Evolutionary conservation across 2,329 filamentous ascomycete species (phyloP), one percentile per base, ranked within the genome.

Genomic region (Arthrobotrys iridis): DNA sequence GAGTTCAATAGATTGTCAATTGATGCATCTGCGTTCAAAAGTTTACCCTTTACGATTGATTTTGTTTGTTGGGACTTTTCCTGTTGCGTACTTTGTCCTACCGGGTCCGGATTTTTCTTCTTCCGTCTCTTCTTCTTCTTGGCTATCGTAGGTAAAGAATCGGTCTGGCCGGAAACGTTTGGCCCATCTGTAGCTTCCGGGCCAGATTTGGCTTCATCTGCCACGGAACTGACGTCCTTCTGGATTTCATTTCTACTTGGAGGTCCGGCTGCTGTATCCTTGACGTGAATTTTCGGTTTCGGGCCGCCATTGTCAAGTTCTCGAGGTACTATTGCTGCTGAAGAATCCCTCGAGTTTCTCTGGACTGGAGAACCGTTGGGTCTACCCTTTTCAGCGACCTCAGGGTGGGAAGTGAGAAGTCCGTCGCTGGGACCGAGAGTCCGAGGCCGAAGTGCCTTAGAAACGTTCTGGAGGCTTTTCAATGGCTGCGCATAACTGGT

Each of bases 401-500:
- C 22, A 2, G 18, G 30, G 8, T 35, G 4, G 13, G 11, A 24
- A 5, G 8, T 3, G 37, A 18, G 8, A 7, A 6, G 22, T 13
- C 7, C 18, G 24, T 7, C 22, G 10, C 30, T 15, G 37, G 30
- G 4, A 55, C 18, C 3, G 10, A n/a, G 4, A 7, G 30, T 24
- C 13, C 30, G 50, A n/a, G 30, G 18, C 4, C n/a, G 50, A 5
- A 4, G 3, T 8, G 18, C 10, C 18, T 10, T 55, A 18, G 15
- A n/a, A 24, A 55, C 22, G 28, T 13, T 22, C 10, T 35, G 48
- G n/a, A 55, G 15, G 18, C 48, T 55, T 55, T 37, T 55, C 50
- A 55, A 37, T n/a, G 50, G 28, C 50, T 55, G 50, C 15, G 28
- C 50, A 55, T 55, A 55, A 30, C 50, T 55, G 30, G 67, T 48